These are phyloP conservation scores for Cudoniella acicularis DNA, from an alignment of 495 filamentous ascomycete genomes.

Conservation along the genomic window DNA sequence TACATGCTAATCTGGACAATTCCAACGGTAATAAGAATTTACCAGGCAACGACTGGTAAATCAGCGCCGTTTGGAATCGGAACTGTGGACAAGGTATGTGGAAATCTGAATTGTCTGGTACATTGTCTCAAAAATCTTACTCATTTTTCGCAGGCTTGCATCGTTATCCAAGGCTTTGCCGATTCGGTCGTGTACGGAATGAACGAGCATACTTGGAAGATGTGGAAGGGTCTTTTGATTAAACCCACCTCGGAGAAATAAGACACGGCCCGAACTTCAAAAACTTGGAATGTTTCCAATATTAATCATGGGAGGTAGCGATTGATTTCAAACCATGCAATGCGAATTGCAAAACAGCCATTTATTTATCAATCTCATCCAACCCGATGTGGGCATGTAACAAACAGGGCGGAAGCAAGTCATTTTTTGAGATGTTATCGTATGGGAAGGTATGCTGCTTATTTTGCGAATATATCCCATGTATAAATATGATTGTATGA, in stretches of 20 bases:
- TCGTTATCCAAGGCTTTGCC: conserved; percentile 41
- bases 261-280: no score
- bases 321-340: no score
- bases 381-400: no score
- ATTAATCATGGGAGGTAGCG: no score
- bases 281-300: no score
- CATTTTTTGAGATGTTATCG: neutral
- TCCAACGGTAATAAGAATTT: conserved; percentile 39
- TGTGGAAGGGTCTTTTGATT: conserved; percentile 12
- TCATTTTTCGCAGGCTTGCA: conserved; percentile 27
- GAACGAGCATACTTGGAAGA: conserved; percentile 30
- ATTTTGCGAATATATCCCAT: neutral
- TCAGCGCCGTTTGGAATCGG: conserved; percentile 35
- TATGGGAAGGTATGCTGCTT: neutral
- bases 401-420: neutral
- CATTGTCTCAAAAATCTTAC: neutral
- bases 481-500: no score
- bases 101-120: neutral
- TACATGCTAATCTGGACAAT: conserved; percentile 43
- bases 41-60: conserved; percentile 32
- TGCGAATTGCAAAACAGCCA: no score
- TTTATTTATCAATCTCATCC: no score
- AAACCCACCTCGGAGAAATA: neutral
- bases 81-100: conserved; percentile 37
- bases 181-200: conserved; percentile 42